Evolutionary conservation across 805 yeast species (phyloP).

Genomic region (Candida cerambycidarum): DNA sequence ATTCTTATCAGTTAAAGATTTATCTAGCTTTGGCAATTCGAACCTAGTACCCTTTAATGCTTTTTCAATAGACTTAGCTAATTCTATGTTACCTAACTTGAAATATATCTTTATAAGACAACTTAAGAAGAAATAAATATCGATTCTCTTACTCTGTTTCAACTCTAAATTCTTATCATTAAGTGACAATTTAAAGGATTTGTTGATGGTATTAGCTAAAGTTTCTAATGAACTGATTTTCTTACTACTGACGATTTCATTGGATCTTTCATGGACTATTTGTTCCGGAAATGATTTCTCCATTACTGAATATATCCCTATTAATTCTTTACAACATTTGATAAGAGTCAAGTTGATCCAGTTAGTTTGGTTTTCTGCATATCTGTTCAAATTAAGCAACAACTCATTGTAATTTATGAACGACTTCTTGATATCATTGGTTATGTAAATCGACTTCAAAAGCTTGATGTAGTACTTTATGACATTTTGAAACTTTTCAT

Average conservation of each 20-base stretch:
- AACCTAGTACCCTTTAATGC: slow-evolving; percentile 57
- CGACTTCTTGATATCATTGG: slow-evolving; percentile 32
- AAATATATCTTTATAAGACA: slow-evolving; percentile 70
- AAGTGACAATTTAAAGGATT: slow-evolving; percentile 72
- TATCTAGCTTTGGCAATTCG: slow-evolving; percentile 53
- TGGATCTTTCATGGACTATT: slow-evolving; percentile 18
- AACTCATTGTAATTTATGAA: slow-evolving; percentile 39
- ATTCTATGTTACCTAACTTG: slow-evolving; percentile 61
- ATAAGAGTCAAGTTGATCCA: slow-evolving; percentile 53
- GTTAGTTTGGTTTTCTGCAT: slow-evolving; percentile 50
- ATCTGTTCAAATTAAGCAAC: slow-evolving; percentile 48
- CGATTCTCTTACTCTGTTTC: slow-evolving; percentile 52
- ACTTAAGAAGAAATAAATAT: slow-evolving; percentile 69
- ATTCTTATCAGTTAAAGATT: slow-evolving; percentile 28
- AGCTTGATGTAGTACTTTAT: slow-evolving; percentile 32
- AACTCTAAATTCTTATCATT: slow-evolving; percentile 69
- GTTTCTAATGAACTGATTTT: slow-evolving; percentile 41
- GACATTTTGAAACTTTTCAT: slow-evolving; percentile 38
- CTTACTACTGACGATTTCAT: slow-evolving; percentile 10
- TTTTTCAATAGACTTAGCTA: slow-evolving; percentile 72
- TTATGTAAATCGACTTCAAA: slow-evolving; percentile 33
- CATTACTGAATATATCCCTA: slow-evolving; percentile 39
- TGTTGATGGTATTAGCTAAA: slow-evolving; percentile 65
- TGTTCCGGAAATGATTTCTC: slow-evolving; percentile 28
- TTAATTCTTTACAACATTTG: slow-evolving; percentile 40